A percentile compares a stretch with the other conserved stretches of the same genome.
These are phyloP conservation scores for Blastobotrys arbuscula DNA, from an alignment of 1,139 yeast genomes.

Conservation along the genomic window DNA sequence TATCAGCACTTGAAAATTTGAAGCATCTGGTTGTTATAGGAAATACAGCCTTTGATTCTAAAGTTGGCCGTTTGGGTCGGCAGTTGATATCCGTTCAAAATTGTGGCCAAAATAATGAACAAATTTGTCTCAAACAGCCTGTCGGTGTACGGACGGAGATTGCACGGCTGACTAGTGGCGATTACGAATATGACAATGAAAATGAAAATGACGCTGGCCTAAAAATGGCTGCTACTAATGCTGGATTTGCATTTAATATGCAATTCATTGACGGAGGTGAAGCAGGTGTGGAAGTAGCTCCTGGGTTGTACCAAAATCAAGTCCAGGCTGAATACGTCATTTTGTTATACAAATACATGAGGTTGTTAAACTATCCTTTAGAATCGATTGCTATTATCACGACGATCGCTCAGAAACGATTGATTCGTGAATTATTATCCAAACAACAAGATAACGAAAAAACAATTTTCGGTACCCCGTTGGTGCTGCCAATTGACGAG, in stretches of 20 bases:
- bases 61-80: neutral
- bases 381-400: constrained; percentile 41
- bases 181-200: neutral
- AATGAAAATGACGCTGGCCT: neutral
- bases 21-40: constrained; percentile 1
- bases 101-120: no score
- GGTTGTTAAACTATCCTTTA: constrained; percentile 42
- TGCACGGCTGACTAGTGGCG: neutral
- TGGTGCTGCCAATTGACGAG: constrained; percentile 27
- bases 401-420: constrained; percentile 37
- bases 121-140: neutral
- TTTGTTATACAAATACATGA: constrained; percentile 44
- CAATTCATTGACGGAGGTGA: constrained; percentile 41
- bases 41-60: neutral
- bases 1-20: neutral
- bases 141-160: constrained; percentile 4
- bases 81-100: neutral
- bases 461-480: constrained; percentile 30
- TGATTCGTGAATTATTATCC: constrained; percentile 17
- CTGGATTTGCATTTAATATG: constrained; percentile 39
- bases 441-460: neutral
- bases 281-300: constrained; percentile 25
- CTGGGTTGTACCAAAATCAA: constrained; percentile 37
- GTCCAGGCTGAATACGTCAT: constrained; percentile 54
- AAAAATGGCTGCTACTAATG: no score